Evolutionary conservation across 1,284 basidiomycete species (phyloP).

Genomic region (Irpex sp.): DNA sequence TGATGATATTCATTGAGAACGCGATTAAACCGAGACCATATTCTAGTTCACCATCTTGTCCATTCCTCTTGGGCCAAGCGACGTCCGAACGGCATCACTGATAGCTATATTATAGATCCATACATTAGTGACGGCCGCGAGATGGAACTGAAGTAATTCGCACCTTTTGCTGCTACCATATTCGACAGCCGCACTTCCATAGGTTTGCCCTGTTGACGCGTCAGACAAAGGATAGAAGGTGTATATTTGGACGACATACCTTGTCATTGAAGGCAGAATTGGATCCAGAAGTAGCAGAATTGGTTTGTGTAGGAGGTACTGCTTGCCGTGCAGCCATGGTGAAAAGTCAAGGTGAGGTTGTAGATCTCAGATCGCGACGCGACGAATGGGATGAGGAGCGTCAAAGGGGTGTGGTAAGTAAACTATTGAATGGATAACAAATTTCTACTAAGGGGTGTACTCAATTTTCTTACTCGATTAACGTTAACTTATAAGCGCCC

Average conservation of each 20-base stretch:
- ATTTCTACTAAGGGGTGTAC: not conserved
- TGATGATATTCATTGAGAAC: slow-evolving; percentile 7
- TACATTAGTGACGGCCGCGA: not conserved
- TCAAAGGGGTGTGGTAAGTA: not conserved
- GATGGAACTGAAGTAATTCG: slow-evolving; percentile 14
- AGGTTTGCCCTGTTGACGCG: slow-evolving; percentile 71
- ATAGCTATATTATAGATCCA: slow-evolving; percentile 64
- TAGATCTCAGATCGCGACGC: slow-evolving; percentile 11
- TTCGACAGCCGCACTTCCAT: slow-evolving; percentile 94
- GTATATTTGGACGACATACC: slow-evolving; percentile 27
- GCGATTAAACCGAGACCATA: not conserved
- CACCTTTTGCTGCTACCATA: slow-evolving; percentile 95
- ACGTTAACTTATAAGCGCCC: not conserved
- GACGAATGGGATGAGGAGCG: not conserved
- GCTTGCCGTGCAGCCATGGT: slow-evolving; percentile 40
- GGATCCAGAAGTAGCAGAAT: slow-evolving; percentile 33
- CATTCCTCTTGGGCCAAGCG: slow-evolving; percentile 97
- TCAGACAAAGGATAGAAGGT: slow-evolving; percentile 13
- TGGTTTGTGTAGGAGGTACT: slow-evolving; percentile 34
- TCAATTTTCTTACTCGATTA: too few relatives aligned
- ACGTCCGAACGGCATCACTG: slow-evolving; percentile 96
- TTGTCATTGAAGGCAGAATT: slow-evolving; percentile 85
- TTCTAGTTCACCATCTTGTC: slow-evolving; percentile 88
- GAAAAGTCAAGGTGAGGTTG: slow-evolving; percentile 14
- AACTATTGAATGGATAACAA: not conserved